A percentile compares a stretch with the other conserved stretches of the same genome.
phyloP scores from a whole-genome alignment of 352 stramenopile species.

The Phytophthora constricta region DNA sequence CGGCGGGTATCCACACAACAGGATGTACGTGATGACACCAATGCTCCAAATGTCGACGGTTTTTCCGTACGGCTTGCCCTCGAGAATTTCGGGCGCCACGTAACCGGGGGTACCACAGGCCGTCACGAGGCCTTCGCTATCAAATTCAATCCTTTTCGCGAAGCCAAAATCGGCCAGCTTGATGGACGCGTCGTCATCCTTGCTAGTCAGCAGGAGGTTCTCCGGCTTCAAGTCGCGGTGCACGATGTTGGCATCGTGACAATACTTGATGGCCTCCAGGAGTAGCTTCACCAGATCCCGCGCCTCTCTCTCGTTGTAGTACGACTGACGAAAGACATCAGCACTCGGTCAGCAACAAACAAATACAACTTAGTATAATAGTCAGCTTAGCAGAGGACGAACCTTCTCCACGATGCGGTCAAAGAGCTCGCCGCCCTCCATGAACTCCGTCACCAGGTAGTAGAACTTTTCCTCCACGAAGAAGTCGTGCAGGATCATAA shows the following conservation, averaged over 20 bases:
- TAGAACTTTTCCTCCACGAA: slow-evolving; percentile 95
- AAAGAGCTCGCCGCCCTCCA: slow-evolving; percentile 92
- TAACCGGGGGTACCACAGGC: slow-evolving; percentile 86
- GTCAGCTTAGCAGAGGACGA: slow-evolving; percentile 1
- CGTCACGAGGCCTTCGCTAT: slow-evolving; percentile 73
- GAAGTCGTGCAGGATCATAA: slow-evolving; percentile 94
- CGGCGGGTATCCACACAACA: slow-evolving; percentile 86
- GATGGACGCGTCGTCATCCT: slow-evolving; percentile 86
- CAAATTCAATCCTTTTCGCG: slow-evolving; percentile 83
- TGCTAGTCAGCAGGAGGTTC: slow-evolving; percentile 82
- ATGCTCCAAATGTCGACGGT: slow-evolving; percentile 91
- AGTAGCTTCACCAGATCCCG: slow-evolving; percentile 86
- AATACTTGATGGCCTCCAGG: slow-evolving; percentile 90
- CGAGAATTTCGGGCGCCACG: slow-evolving; percentile 84
- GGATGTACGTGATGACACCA: slow-evolving; percentile 90
- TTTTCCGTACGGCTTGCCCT: slow-evolving; percentile 82
- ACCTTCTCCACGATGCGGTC: slow-evolving; percentile 90
- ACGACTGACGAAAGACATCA: slow-evolving; percentile 62
- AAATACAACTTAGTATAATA: background rate
- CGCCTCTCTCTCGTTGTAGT: slow-evolving; percentile 91
- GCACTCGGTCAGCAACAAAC: slow-evolving; percentile 12
- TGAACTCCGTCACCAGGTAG: slow-evolving; percentile 98
- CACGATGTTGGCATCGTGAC: slow-evolving; percentile 85
- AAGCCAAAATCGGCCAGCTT: slow-evolving; percentile 90
- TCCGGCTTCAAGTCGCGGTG: slow-evolving; percentile 88